Base-by-base conservation (phyloP, 225 moss, liverwort and hornwort genomes). In the Polytrichum formosum region DNA sequence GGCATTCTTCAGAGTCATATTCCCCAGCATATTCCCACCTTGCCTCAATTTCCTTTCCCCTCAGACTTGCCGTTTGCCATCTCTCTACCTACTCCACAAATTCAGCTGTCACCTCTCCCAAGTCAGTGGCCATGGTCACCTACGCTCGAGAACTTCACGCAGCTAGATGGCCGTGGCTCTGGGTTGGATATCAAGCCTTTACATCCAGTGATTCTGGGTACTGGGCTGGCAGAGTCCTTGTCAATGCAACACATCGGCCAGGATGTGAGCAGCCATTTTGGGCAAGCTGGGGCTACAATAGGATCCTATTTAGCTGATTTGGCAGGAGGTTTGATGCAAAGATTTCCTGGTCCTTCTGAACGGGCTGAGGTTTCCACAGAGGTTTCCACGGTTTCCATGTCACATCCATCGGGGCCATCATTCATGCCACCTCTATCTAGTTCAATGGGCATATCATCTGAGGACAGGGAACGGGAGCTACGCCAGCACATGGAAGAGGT, bases 291-390 rank as follows among this genome's bases (percentile, higher is more conserved):
- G 58, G 89, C 87, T 55, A 78, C 70, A 23, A 76, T 91, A 27
- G 91, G 91, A 69, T 64, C 81, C 8, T 91, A 87, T 74, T 71
- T 91, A 68, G 82, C 79, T 23, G 87, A 91, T 59, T 65, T 91
- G 31, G 89, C 83, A 1, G 91, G 84, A 64, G 68, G 84, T 46
- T 76, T 89, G 61, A 77, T 87, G 80, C 87, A 87, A 69, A 81
- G 81, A 27, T 81, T 91, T 73, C 77, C 89, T 68, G 81, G 81
- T 69, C 79, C 76, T 6, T 56, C 62, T 30, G 84, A 76, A 5
- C 71, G 75, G 71, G 26, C 56, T 4, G 81, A 74, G 55, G 67
- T 30, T 18, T 6, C 21, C 5, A 56, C 66, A 23, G 81, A 74
- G 55, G 67, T 30, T 18, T 6, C 21, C 5, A 56, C 66, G 26